Evolutionary conservation across 2,329 filamentous ascomycete species (phyloP).

Genomic region (Curvularia sp.): DNA sequence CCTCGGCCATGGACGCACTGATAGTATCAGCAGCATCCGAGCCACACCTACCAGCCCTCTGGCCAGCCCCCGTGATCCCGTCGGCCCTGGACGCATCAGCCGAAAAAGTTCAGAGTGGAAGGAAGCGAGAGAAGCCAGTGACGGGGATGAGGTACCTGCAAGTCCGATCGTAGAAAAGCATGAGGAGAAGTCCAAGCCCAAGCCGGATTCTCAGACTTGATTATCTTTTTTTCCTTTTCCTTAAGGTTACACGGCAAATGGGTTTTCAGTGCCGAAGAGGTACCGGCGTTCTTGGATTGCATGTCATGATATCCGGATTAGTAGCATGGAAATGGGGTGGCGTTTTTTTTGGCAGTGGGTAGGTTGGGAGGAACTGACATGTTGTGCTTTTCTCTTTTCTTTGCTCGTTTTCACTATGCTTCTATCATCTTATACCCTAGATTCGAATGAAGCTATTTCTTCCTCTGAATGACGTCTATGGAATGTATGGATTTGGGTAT

Average conservation of each 20-base stretch:
- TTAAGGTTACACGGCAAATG: not conserved
- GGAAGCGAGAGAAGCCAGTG: conserved; percentile 40
- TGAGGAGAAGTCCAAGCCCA: conserved; percentile 13
- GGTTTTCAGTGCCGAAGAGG: conserved; percentile 1
- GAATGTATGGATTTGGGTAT: not conserved
- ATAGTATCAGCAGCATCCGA: conserved; percentile 80
- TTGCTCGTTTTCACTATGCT: not conserved
- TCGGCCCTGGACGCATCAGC: conserved; percentile 40
- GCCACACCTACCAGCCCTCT: conserved; percentile 64
- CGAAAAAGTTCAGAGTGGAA: conserved; percentile 49
- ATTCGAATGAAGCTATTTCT: conserved; percentile 18
- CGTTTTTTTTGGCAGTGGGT: not conserved
- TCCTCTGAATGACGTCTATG: not conserved
- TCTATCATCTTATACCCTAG: conserved; percentile 24
- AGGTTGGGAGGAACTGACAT: not conserved
- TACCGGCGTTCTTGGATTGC: conserved; percentile 2
- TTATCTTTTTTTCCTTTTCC: not conserved
- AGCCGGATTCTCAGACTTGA: conserved; percentile 3
- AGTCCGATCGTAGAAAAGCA: conserved; percentile 19
- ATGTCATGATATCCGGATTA: conserved; percentile 12
- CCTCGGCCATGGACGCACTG: conserved; percentile 77
- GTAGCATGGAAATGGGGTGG: conserved; percentile 1
- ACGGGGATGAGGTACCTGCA: conserved; percentile 33
- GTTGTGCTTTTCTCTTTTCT: conserved; percentile 7
- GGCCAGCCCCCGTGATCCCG: conserved; percentile 58